phyloP scores from a whole-genome alignment of 1,139 yeast species.

The Suhomyces choctaworum region DNA sequence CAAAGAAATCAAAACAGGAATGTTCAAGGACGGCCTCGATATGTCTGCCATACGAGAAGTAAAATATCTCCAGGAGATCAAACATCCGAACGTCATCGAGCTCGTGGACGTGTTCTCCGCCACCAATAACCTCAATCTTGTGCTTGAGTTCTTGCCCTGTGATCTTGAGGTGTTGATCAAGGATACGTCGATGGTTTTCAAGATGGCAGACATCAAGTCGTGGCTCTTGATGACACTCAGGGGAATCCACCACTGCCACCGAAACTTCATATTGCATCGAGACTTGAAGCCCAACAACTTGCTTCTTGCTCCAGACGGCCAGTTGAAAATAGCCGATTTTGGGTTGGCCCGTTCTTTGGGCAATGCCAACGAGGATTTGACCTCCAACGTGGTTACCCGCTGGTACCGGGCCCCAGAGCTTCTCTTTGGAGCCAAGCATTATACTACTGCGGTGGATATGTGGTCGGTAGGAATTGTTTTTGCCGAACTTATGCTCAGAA shows the following conservation, averaged over 20 bases:
- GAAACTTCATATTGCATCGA: constrained; percentile 86
- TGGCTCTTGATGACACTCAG: constrained; percentile 94
- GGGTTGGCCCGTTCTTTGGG: constrained; percentile 89
- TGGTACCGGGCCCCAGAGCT: constrained; percentile 98
- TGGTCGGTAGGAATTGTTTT: constrained; percentile 97
- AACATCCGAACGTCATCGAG: constrained; percentile 82
- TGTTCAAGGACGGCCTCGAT: constrained; percentile 93
- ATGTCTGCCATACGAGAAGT: constrained; percentile 97
- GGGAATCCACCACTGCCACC: constrained; percentile 93
- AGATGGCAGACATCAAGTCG: constrained; percentile 85
- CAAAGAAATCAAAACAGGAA: constrained; percentile 92
- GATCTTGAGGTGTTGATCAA: constrained; percentile 90
- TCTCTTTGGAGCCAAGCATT: constrained; percentile 83
- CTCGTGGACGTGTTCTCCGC: constrained; percentile 82
- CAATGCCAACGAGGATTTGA: constrained; percentile 73
- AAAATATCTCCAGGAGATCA: constrained; percentile 84
- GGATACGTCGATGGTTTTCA: constrained; percentile 73
- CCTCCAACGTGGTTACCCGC: constrained; percentile 93
- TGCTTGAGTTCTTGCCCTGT: constrained; percentile 86
- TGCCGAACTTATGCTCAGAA: constrained; percentile 92
- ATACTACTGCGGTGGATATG: constrained; percentile 83
- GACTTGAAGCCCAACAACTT: constrained; percentile 84
- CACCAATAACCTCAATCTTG: constrained; percentile 72
- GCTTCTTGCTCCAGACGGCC: constrained; percentile 81
- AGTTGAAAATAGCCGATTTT: constrained; percentile 92